A percentile compares a stretch with the other conserved stretches of the same genome.
Evolutionary conservation across 345 rosid species (phyloP).

Genomic region (Lumnitzera racemosa): DNA sequence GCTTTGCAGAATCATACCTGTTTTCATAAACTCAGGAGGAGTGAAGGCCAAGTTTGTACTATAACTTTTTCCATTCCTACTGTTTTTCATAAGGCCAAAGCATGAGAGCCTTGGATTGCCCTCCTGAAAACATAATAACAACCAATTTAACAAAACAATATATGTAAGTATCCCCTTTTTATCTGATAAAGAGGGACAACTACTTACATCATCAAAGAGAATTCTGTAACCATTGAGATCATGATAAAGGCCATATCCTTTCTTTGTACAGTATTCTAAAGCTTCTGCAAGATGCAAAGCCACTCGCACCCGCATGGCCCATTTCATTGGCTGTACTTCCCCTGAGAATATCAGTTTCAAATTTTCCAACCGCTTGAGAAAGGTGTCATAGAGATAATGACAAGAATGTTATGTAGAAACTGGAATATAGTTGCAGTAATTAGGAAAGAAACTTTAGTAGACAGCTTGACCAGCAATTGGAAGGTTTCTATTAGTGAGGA

Average conservation of each 20-base stretch:
- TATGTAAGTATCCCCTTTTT: background rate
- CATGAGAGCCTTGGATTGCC: conserved; percentile 89
- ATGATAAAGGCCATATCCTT: conserved; percentile 80
- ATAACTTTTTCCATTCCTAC: conserved; percentile 87
- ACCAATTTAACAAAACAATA: background rate
- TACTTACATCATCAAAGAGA: conserved; percentile 80
- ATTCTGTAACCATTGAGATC: conserved; percentile 93
- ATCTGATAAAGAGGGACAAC: background rate
- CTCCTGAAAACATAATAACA: conserved; percentile 30
- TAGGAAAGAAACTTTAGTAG: background rate
- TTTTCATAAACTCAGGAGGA: conserved; percentile 87
- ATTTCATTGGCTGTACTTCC: conserved; percentile 94
- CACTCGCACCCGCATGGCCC: conserved; percentile 96
- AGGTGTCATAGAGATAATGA: too few relatives aligned
- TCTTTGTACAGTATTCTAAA: conserved; percentile 82
- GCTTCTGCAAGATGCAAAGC: conserved; percentile 91
- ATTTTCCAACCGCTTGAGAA: too few relatives aligned
- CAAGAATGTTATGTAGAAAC: background rate
- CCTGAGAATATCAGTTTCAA: conserved; percentile 33
- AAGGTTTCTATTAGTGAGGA: too few relatives aligned
- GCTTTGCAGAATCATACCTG: conserved; percentile 28
- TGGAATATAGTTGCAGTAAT: background rate
- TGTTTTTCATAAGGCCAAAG: conserved; percentile 97
- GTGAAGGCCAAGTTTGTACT: conserved; percentile 87
- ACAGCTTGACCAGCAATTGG: too few relatives aligned